Base-by-base conservation (phyloP, 2,329 filamentous ascomycete species). In the Metarhizium anisopliae region DNA sequence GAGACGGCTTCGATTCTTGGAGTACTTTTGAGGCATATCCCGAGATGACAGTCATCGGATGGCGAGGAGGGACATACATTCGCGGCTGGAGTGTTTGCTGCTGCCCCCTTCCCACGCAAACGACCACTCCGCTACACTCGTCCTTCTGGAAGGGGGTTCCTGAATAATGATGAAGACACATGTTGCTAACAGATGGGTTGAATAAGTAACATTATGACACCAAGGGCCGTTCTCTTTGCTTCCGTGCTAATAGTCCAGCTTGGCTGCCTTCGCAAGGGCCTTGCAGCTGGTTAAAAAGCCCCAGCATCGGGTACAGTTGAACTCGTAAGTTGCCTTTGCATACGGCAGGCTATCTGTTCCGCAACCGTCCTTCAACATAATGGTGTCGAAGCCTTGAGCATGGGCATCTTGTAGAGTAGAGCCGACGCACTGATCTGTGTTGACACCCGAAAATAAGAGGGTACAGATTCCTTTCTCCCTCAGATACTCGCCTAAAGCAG, bases 321-420 rank as follows among this genome's bases (percentile, higher is more conserved):
- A 4, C 25, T 25, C 25, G 25, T 25, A 25, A 3, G 25, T 25
- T 25, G 25, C 52, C 20, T 47, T 47, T 6, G 40, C 52, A 47
- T 53, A 53, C n/a, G 4, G 18, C 18, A n/a, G 35, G n/a, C 54
- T 55, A 43, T 51, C 47, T n/a, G 54, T 55, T n/a, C 6, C 54
- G 35, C 54, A 55, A 18, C 54, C 54, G 32, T 55, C 54, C 38
- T 55, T 51, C 2, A 55, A 16, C 47, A 51, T 30, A 20, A 55
- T 51, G 6, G 54, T 55, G 20, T 55, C 49, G 47, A 51, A 55
- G 25, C 54, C 54, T 51, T 51, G 13, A 35, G 36, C n/a, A 11
- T 51, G 25, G 4, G 54, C 45, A 29, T 55, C 54, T 36, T 55
- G 54, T n/a, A 55, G 36, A 13, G 47, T 55, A 18, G n/a, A 38